Evolutionary conservation across 1,139 yeast genomes (phyloP).

Genomic region (Hyphopichia wangnamkhiaoensis): DNA sequence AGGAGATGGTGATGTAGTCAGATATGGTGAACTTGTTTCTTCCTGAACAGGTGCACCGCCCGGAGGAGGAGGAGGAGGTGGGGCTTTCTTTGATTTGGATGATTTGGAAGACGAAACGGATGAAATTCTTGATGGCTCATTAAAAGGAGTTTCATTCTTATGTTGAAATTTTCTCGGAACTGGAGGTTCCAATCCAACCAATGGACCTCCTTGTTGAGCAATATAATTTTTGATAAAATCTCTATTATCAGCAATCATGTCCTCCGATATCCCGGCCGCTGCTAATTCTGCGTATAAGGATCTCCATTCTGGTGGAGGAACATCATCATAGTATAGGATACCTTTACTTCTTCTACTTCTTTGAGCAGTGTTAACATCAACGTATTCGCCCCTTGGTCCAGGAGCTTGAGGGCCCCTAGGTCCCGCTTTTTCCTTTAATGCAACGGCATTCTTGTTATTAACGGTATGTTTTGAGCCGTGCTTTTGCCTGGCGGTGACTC

Average conservation of each 20-base stretch:
- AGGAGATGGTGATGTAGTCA: conserved; percentile 13
- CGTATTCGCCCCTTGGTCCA: conserved; percentile 75
- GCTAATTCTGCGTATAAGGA: conserved; percentile 73
- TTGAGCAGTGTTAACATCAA: conserved; percentile 53
- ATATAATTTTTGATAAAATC: conserved; percentile 81
- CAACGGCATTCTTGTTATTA: conserved; percentile 84
- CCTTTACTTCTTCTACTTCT: conserved; percentile 59
- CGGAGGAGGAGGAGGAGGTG: conserved; percentile 51
- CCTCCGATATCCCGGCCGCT: conserved; percentile 79
- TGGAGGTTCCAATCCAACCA: conserved; percentile 86
- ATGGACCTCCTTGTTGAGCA: conserved; percentile 75
- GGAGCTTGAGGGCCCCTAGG: conserved; percentile 36
- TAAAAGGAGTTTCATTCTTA: conserved; percentile 14
- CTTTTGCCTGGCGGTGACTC: conserved; percentile 74
- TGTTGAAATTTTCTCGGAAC: conserved; percentile 61
- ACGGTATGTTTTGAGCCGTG: conserved; percentile 85
- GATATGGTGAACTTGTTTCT: conserved; percentile 5
- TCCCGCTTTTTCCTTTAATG: conserved; percentile 55
- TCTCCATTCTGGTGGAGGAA: conserved; percentile 87
- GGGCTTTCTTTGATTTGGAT: conserved; percentile 37
- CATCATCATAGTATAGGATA: conserved; percentile 69
- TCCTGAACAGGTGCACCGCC: conserved; percentile 7
- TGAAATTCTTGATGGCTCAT: conserved; percentile 10
- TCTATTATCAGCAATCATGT: conserved; percentile 85
- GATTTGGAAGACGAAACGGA: conserved; percentile 10